These are phyloP conservation scores for Cyclotella baltica DNA, from an alignment of 108 stramenopile genomes.

Conservation along the genomic window DNA sequence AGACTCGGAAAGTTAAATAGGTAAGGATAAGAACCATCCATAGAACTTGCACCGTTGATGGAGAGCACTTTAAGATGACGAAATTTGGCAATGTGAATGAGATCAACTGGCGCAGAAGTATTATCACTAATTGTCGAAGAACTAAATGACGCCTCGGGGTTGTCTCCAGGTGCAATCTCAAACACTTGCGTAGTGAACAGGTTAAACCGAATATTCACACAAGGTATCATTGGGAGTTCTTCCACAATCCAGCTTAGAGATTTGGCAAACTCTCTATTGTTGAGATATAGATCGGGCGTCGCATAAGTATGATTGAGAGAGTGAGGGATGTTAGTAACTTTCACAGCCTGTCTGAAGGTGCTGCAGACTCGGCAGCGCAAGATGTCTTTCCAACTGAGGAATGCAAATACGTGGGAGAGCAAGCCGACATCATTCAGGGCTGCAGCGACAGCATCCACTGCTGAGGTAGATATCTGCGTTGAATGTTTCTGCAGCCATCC, in stretches of 20 bases:
- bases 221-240: not conserved
- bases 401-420: not conserved
- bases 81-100: not conserved
- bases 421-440: not conserved
- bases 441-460: not conserved
- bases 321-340: not conserved
- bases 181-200: not conserved
- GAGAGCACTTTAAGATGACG: not conserved
- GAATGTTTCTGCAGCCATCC: too few species aligned
- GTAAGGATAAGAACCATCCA: not conserved
- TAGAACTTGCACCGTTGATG: not conserved
- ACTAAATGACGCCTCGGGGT: not conserved
- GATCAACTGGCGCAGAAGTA: not conserved
- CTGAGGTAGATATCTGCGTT: too few species aligned
- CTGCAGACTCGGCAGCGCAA: constrained; percentile 6
- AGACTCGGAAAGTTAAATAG: not conserved
- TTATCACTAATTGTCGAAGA: not conserved
- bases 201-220: constrained; percentile 1
- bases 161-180: not conserved
- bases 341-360: not conserved
- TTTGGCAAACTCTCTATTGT: not conserved
- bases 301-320: not conserved
- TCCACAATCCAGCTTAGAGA: not conserved
- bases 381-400: constrained; percentile 1
- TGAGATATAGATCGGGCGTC: not conserved